Evolutionary conservation across 257 asterid genomes (phyloP), one percentile per base, ranked within the genome.

Genomic region (Lithospermum erythrorhizon): DNA sequence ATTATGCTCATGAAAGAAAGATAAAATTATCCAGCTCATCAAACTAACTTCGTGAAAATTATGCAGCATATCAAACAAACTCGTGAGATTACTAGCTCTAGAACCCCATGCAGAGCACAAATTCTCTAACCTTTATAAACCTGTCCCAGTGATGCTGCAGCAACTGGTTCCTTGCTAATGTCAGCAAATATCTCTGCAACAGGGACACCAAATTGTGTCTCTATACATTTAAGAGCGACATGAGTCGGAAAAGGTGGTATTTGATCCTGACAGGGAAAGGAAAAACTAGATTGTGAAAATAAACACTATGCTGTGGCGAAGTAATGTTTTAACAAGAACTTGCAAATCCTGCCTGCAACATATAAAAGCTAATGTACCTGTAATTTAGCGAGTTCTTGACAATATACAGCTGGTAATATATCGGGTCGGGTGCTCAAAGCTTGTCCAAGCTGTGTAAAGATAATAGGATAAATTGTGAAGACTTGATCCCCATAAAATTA

Each of bases 341-440:
- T 19, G 53, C 14, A 37, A 41, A 41, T 11, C 49, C 18, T 13
- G 2, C 14, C 49, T 41, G 49, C 49, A 37, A 68, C 21, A 20
- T 32, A 35, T 63, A 65, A 67, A 58, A 51, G 55, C 60, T 22
- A 67, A 68, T 66, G 25, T 75, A 87, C 98, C 95, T 93, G 98
- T 63, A 93, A 76, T 67, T 93, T 81, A 53, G 87, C 79, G 66
- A 93, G 98, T 79, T 93, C 98, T 68, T 82, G 94, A 78, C 98
- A 93, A 72, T 86, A 93, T 32, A 89, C 76, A 52, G 70, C 70
- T n/a, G 97, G 96, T 70, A 93, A 72, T 81, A 93, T 86, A 65
- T 93, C 98, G 14, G 95, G 95, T 70, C 97, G 85, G 66, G 98
- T 93, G 85, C 98, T 88, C 73, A 93, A 73, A 70, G 97, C 98